phyloP scores from a whole-genome alignment of 1,284 basidiomycete genomes.

The Cystobasidium slooffiae region DNA sequence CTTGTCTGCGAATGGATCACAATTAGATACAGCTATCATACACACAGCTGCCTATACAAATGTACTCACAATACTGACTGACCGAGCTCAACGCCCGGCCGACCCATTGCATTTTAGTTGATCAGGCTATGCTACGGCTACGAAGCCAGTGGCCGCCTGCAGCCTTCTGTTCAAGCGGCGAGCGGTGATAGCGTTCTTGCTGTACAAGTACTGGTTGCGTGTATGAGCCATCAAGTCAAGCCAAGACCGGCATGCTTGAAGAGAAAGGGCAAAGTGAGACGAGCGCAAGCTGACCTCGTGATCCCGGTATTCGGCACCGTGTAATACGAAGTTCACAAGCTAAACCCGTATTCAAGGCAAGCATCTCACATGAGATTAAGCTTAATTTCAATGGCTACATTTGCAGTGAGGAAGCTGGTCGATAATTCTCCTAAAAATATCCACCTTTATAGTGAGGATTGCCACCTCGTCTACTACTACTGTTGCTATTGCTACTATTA shows the following conservation, averaged over 20 bases:
- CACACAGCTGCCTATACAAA: neutral
- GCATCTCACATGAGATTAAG: too few relatives aligned
- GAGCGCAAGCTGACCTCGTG: neutral
- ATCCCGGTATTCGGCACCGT: neutral
- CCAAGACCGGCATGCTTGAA: neutral
- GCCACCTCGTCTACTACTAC: conserved; percentile 7
- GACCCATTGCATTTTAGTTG: conserved; percentile 46
- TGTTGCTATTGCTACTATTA: neutral
- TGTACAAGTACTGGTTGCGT: neutral
- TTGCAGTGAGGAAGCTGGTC: too few relatives aligned
- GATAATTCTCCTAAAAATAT: neutral
- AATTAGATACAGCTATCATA: neutral
- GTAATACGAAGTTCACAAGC: too few relatives aligned
- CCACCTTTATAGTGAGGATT: conserved; percentile 22
- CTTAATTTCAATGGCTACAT: too few relatives aligned
- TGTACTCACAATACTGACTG: conserved; percentile 47
- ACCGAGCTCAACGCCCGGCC: conserved; percentile 49
- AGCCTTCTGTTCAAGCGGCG: neutral
- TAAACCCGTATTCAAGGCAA: too few relatives aligned
- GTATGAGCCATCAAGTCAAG: conserved; percentile 8
- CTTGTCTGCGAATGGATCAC: conserved; percentile 11
- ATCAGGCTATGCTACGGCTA: neutral
- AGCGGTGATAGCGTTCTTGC: neutral
- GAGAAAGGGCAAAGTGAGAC: neutral
- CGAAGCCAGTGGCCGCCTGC: neutral